A percentile compares a stretch with the other conserved stretches of the same genome.
These are phyloP conservation scores for Hamiltosporidium tvaerminnensis DNA, from an alignment of 371 early-diverging fungal species.

Conservation along the genomic window DNA sequence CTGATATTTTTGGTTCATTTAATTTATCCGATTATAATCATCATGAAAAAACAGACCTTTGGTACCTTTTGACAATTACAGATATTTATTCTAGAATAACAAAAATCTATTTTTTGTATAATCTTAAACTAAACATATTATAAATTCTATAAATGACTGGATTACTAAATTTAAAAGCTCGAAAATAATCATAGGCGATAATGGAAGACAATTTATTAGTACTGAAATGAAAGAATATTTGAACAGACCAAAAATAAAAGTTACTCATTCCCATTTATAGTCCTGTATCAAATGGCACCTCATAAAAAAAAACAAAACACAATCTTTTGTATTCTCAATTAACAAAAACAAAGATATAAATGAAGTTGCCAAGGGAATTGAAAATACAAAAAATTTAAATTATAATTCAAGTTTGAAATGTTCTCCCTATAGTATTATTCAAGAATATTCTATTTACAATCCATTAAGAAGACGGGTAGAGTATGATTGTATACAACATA, in stretches of 20 bases:
- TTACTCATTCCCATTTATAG: not conserved
- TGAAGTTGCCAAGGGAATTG: not conserved
- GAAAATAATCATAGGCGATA: slow-evolving; percentile 3
- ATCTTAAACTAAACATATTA: slow-evolving; percentile 3
- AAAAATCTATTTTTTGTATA: not conserved
- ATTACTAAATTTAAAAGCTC: not conserved
- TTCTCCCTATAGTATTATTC: not conserved
- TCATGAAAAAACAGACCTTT: not conserved
- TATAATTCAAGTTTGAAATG: not conserved
- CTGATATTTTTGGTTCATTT: slow-evolving; percentile 14
- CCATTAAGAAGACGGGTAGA: not conserved
- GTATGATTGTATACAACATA: not conserved
- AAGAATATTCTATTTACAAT: not conserved
- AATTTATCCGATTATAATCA: not conserved
- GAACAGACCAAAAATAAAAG: slow-evolving; percentile 5
- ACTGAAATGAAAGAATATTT: not conserved
- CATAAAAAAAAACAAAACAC: slow-evolving; percentile 6
- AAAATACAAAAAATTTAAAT: not conserved
- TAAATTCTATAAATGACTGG: not conserved
- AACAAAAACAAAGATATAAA: not conserved
- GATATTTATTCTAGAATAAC: slow-evolving; percentile 9
- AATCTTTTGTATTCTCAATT: not conserved
- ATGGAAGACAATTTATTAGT: slow-evolving; percentile 12
- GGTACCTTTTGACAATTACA: slow-evolving; percentile 2
- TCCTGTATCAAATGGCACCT: slow-evolving; percentile 7